Evolutionary conservation across 306 rosid species (phyloP).

Genomic region (Morella rubra): DNA sequence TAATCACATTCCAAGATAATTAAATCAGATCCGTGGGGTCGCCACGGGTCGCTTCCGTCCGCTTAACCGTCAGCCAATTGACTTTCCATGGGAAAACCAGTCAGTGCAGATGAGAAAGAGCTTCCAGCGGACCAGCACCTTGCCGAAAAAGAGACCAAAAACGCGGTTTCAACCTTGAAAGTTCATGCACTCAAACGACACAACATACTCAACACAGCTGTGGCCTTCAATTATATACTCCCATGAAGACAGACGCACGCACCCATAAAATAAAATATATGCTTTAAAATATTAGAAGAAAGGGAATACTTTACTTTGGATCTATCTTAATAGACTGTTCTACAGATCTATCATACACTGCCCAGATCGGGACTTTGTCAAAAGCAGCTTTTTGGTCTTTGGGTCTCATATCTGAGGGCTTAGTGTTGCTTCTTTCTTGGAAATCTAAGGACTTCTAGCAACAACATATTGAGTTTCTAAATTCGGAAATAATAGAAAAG

Average conservation of each 20-base stretch:
- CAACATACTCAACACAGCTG: constrained; percentile 56
- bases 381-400: constrained; percentile 11
- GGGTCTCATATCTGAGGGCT: constrained; percentile 25
- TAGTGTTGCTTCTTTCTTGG: constrained; percentile 36
- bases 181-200: constrained; percentile 46
- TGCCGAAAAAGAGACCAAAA: constrained; percentile 25
- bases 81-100: not conserved
- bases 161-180: constrained; percentile 65
- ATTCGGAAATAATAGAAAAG: constrained; percentile 31
- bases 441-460: constrained; percentile 19
- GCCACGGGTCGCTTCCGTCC: constrained; percentile 38
- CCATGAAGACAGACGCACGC: constrained; percentile 16
- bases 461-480: constrained; percentile 39
- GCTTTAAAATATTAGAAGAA: constrained; percentile 15
- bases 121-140: not conserved
- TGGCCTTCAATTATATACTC: constrained; percentile 37
- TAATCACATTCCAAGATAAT: not conserved
- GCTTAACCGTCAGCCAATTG: constrained; percentile 22
- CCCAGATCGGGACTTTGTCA: constrained; percentile 37
- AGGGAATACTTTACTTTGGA: constrained; percentile 31
- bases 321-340: constrained; percentile 31
- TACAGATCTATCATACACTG: constrained; percentile 17
- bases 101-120: not conserved
- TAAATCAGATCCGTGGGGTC: not conserved
- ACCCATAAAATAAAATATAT: not conserved